phyloP scores from a whole-genome alignment of 2,329 filamentous ascomycete genomes.

The Sporothrix humicola region DNA sequence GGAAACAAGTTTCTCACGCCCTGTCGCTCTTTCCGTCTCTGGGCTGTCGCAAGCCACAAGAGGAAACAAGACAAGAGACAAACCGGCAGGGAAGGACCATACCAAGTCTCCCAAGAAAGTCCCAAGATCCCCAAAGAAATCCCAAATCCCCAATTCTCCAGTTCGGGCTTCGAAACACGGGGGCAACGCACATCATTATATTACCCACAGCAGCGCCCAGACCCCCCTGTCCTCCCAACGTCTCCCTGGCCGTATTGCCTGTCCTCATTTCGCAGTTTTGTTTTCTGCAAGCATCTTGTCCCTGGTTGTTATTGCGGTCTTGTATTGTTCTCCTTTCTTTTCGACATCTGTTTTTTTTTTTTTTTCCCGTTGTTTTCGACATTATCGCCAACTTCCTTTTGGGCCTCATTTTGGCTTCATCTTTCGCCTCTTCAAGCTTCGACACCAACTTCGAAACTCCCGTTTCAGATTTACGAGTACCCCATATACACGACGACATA shows the following conservation, averaged over 20 bases:
- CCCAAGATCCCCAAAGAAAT: constrained; percentile 8
- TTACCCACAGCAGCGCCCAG: constrained; percentile 30
- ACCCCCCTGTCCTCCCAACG: constrained; percentile 14
- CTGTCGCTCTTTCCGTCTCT: constrained; percentile 16
- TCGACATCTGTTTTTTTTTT: background rate
- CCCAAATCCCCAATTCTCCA: constrained; percentile 21
- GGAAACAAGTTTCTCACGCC: constrained; percentile 16
- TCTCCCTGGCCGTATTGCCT: constrained; percentile 16
- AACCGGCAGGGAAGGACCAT: constrained; percentile 7
- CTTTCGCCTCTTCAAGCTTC: background rate
- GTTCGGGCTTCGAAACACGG: constrained; percentile 32
- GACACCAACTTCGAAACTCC: background rate
- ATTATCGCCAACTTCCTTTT: background rate
- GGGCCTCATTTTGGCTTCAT: constrained; percentile 18
- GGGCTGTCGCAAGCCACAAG: background rate
- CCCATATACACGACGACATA: background rate
- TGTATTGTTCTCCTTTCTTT: constrained; percentile 20
- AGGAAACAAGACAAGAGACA: background rate
- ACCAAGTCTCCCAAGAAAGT: background rate
- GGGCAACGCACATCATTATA: constrained; percentile 31
- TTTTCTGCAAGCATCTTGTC: constrained; percentile 10
- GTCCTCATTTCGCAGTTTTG: constrained; percentile 30
- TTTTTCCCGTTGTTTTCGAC: background rate
- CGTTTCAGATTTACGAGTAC: background rate
- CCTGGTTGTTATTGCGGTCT: constrained; percentile 21